Percentiles rank a stretch among this genome's conserved stretches.
Evolutionary conservation across 352 stramenopile genomes (phyloP).

Genomic region (Phytopythium oedochilum): DNA sequence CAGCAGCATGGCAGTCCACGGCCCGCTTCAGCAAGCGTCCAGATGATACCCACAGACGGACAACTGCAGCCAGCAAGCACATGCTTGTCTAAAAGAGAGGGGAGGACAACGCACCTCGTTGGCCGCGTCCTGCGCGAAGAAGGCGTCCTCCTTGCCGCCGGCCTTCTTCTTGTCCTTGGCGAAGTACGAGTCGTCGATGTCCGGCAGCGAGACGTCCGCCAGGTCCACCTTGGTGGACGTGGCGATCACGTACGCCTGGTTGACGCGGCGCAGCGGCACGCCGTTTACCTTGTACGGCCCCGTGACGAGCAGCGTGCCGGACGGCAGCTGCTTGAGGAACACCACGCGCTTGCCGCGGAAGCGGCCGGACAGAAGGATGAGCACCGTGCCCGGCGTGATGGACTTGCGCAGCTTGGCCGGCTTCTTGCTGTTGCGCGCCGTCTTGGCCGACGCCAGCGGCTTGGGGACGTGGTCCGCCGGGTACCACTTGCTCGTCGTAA

Average conservation of each 20-base stretch:
- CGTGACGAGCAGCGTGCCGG: slow-evolving; percentile 93
- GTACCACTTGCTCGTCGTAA: slow-evolving; percentile 44
- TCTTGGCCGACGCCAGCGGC: slow-evolving; percentile 70
- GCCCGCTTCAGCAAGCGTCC: slow-evolving; percentile 7
- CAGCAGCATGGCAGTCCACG: background rate
- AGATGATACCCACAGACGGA: too few species aligned
- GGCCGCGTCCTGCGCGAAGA: slow-evolving; percentile 75
- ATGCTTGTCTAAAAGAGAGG: background rate
- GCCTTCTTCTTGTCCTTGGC: slow-evolving; percentile 59
- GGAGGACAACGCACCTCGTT: slow-evolving; percentile 16
- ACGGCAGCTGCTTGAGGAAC: slow-evolving; percentile 96
- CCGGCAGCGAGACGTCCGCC: slow-evolving; percentile 82
- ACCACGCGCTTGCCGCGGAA: slow-evolving; percentile 99
- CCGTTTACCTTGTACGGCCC: slow-evolving; percentile 98
- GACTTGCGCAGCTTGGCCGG: slow-evolving; percentile 93
- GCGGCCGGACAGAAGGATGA: slow-evolving; percentile 97
- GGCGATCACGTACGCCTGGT: slow-evolving; percentile 98
- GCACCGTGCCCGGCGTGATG: slow-evolving; percentile 96
- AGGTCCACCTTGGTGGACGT: slow-evolving; percentile 98
- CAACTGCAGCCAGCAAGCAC: too few species aligned
- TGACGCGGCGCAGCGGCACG: slow-evolving; percentile 95
- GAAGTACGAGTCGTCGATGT: slow-evolving; percentile 95
- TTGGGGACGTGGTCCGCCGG: slow-evolving; percentile 75
- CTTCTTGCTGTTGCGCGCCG: slow-evolving; percentile 80
- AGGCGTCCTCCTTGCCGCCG: slow-evolving; percentile 82